These are phyloP conservation scores for Amaranthus palmeri DNA, from an alignment of 148 eudicot genomes.

Conservation along the genomic window DNA sequence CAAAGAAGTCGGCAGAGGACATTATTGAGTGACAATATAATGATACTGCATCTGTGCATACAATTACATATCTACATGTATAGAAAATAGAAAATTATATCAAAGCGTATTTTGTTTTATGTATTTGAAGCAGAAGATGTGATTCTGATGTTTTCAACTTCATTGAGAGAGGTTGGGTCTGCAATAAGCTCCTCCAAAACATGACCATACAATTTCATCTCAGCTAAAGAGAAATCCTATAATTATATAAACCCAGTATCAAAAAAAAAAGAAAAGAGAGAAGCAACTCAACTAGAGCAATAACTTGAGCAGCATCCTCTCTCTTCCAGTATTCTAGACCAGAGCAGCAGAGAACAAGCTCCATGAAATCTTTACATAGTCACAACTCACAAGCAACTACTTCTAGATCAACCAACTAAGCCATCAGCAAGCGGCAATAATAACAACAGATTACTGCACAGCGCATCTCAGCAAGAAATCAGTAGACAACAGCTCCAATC, in stretches of 20 bases:
- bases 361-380: too few relatives aligned
- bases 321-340: slow-evolving; percentile 76
- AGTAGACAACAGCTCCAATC: too few relatives aligned
- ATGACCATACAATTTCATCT: neutral
- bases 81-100: neutral
- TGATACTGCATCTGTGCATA: neutral
- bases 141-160: neutral
- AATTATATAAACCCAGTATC: neutral
- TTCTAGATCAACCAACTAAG: too few relatives aligned
- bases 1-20: neutral
- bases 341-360: too few relatives aligned
- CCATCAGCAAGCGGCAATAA: too few relatives aligned
- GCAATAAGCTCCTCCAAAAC: neutral
- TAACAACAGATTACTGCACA: too few relatives aligned
- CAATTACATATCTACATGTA: neutral
- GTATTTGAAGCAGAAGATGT: neutral
- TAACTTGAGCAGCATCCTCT: slow-evolving; percentile 77
- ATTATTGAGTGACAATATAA: neutral
- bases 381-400: too few relatives aligned
- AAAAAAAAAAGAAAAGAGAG: neutral
- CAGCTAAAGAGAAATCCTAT: neutral
- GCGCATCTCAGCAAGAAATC: too few relatives aligned
- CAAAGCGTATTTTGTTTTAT: neutral
- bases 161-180: neutral
- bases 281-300: slow-evolving; percentile 60